Conservation (phyloP, 495 filamentous ascomycete genomes). For the Aspergillus haitiensis region DNA sequence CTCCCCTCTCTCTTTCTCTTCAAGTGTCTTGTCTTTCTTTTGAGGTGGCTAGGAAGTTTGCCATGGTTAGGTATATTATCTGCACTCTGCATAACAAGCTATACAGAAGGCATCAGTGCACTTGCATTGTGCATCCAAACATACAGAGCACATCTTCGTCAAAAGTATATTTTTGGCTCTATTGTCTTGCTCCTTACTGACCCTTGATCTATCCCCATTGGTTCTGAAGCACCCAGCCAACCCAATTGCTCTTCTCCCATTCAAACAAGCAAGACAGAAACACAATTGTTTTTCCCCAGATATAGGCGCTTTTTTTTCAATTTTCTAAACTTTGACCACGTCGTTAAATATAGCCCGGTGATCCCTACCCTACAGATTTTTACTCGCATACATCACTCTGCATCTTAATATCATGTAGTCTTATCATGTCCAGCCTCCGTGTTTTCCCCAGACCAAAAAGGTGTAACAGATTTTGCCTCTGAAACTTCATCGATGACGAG, state of each 20-base stretch:
- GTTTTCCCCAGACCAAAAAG: slow-evolving; percentile 1
- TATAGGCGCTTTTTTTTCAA: not conserved
- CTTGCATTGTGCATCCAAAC: not conserved
- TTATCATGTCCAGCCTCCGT: not conserved
- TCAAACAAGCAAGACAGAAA: not conserved
- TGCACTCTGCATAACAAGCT: slow-evolving; percentile 1
- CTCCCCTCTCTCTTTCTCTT: slow-evolving; percentile 2
- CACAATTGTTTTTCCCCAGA: slow-evolving; percentile 1
- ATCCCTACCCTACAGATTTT: not conserved
- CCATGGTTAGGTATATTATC: not conserved
- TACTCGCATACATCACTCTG: not conserved
- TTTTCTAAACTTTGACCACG: not conserved
- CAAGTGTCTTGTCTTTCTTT: not conserved
- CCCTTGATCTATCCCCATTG: not conserved
- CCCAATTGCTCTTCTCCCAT: not conserved
- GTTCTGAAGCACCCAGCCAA: not conserved
- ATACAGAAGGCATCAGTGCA: not conserved
- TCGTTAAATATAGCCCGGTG: slow-evolving; percentile 4
- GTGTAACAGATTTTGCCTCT: not conserved
- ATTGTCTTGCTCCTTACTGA: slow-evolving; percentile 8
- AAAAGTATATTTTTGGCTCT: slow-evolving; percentile 8
- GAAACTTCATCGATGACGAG: not conserved
- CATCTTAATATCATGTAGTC: not conserved
- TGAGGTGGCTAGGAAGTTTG: slow-evolving; percentile 1
- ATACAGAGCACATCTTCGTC: not conserved